Base-by-base conservation (phyloP, 768 basidiomycete genomes). In the Cystobasidium onofrii region DNA sequence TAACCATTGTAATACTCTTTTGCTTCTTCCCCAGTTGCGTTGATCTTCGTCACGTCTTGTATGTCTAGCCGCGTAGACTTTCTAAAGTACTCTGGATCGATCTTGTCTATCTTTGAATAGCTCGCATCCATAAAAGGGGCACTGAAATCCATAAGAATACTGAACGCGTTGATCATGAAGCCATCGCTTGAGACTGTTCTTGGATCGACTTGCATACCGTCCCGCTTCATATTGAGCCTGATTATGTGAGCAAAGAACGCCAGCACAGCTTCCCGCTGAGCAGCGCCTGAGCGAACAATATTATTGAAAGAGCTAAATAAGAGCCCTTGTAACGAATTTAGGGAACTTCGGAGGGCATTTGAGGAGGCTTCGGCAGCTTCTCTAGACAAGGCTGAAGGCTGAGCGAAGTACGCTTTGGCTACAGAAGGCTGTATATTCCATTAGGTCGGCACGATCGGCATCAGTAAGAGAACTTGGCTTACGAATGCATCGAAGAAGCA, bases 41-140 rank as follows among this genome's bases (percentile, higher is more conserved):
- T 92, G 76, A 99, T 90, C 64, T 93, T 88, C 0, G 96, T 99
- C 80, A 96, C 92, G 17, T 98, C 95, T 33, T 82, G 86, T 27
- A 95, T 81, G 76, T 90, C 84, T 33, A 98, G 86, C 6, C 52
- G 52, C 12, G 83, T 80, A 3, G 89, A 89, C 74, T 85, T 86
- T 12, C 87, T 87, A 79, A 87, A 94, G 81, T 88, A 98, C 7
- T 88, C 81, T 1, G 88, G 84, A 78, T 99, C 95, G 62, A 99
- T 91, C 74, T 90, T 89, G 80, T 96, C 90, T 78, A 99, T 89
- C 91, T 96, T 72, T 52, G 88, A 86, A 77, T 89, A 97, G 67
- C 85, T 87, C 0, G 90, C 88, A 80, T 98, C 95, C 85, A 98
- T 91, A 78, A 97, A 95, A 0, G 95, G 95, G 76, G 94, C 91